phyloP scores from a whole-genome alignment of 306 rosid species.

The Echinosophora koreensis region DNA sequence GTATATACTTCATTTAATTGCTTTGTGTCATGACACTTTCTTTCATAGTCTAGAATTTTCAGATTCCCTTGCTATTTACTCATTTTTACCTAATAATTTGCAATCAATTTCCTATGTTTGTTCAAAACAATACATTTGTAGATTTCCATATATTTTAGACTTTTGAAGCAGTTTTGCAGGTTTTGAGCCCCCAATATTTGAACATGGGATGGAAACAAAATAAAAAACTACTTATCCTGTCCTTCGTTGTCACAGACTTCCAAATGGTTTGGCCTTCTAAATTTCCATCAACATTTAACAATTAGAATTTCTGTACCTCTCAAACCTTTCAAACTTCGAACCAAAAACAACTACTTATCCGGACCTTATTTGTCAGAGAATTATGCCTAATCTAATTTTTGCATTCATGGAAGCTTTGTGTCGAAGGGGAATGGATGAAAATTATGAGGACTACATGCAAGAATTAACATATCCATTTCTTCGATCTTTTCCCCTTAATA shows the following conservation, averaged over 20 bases:
- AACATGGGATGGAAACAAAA: not conserved
- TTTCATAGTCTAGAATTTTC: not conserved
- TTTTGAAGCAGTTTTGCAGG: not conserved
- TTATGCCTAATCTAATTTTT: not conserved
- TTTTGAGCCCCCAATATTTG: not conserved
- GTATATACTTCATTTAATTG: constrained; percentile 27
- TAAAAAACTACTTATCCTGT: too few species aligned
- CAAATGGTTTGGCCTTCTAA: not conserved
- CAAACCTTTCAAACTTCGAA: not conserved
- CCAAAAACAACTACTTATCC: not conserved
- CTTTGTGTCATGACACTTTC: not conserved
- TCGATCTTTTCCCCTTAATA: not conserved
- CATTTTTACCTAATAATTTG: not conserved
- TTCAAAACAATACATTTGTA: constrained; percentile 3
- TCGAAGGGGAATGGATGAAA: not conserved
- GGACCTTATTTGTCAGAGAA: not conserved
- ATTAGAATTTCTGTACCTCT: too few species aligned
- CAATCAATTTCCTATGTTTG: constrained; percentile 1
- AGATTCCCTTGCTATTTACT: not conserved
- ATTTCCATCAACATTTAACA: not conserved
- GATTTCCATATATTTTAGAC: not conserved
- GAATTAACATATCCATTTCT: not conserved
- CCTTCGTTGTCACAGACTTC: too few species aligned
- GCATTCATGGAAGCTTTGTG: too few species aligned
- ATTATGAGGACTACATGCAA: not conserved